Conservation (phyloP, 2,329 filamentous ascomycete species). For the Apiospora saccharicola region DNA sequence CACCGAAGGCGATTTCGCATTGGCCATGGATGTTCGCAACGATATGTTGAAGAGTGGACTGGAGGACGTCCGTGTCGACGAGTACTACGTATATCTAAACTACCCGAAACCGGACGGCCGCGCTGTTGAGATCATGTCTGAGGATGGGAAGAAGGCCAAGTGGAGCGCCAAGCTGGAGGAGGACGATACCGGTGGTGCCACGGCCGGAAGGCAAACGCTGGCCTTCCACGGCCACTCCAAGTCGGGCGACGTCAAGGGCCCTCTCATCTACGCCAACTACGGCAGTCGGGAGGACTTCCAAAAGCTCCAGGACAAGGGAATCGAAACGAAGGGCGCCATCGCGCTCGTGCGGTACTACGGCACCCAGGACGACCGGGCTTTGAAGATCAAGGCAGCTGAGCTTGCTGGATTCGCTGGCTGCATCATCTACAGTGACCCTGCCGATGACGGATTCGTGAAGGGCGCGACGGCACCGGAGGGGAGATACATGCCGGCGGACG, state of each 20-base stretch:
- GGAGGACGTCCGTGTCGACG: slow-evolving; percentile 78
- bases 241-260: slow-evolving; percentile 84
- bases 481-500: slow-evolving; percentile 80
- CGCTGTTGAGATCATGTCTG: slow-evolving; percentile 79
- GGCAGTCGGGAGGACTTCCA: slow-evolving; percentile 87
- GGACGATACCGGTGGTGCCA: slow-evolving; percentile 70
- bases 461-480: slow-evolving; percentile 80
- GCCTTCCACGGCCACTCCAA: slow-evolving; percentile 91
- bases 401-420: slow-evolving; percentile 85
- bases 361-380: slow-evolving; percentile 71
- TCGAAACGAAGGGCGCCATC: slow-evolving; percentile 81
- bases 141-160: slow-evolving; percentile 63
- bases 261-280: slow-evolving; percentile 90
- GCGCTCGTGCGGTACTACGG: slow-evolving; percentile 84
- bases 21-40: slow-evolving; percentile 84
- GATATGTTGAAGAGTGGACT: slow-evolving; percentile 76
- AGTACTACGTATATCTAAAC: slow-evolving; percentile 90
- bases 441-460: slow-evolving; percentile 79
- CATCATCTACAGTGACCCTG: slow-evolving; percentile 91
- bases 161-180: slow-evolving; percentile 91
- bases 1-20: slow-evolving; percentile 88
- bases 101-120: slow-evolving; percentile 83
- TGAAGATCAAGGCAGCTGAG: slow-evolving; percentile 92
- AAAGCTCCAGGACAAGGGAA: slow-evolving; percentile 71
- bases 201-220: slow-evolving; percentile 71